These are phyloP conservation scores for Chlorophyllum brunneum DNA, from an alignment of 768 basidiomycete species.

Conservation along the genomic window DNA sequence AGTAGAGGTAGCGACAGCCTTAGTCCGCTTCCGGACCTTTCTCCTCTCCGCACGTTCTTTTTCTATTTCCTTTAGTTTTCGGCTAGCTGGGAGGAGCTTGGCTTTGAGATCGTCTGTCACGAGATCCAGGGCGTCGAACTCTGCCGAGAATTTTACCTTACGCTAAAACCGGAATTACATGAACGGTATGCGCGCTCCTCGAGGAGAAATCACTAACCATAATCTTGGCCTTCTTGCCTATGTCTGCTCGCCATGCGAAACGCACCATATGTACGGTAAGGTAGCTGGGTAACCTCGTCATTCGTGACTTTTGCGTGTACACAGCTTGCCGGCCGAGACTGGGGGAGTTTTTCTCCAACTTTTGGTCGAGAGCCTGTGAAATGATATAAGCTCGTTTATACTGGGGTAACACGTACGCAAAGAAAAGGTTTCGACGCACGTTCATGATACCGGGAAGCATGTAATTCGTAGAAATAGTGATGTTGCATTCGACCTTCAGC, in stretches of 20 bases:
- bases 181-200: neutral
- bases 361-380: slow-evolving; percentile 75
- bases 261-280: slow-evolving; percentile 94
- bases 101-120: slow-evolving; percentile 73
- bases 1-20: slow-evolving; percentile 32
- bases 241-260: slow-evolving; percentile 92
- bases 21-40: slow-evolving; percentile 77
- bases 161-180: slow-evolving; percentile 38
- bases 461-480: slow-evolving; percentile 80
- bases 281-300: slow-evolving; percentile 82
- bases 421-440: slow-evolving; percentile 32
- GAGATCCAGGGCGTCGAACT: slow-evolving; percentile 83
- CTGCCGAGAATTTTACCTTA: slow-evolving; percentile 89
- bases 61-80: slow-evolving; percentile 74
- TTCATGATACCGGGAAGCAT: slow-evolving; percentile 83
- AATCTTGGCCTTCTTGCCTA: slow-evolving; percentile 91
- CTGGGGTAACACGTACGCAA: neutral
- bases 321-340: slow-evolving; percentile 74
- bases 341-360: slow-evolving; percentile 81
- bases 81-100: slow-evolving; percentile 67
- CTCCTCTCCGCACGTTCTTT: slow-evolving; percentile 80
- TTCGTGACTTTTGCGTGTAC: slow-evolving; percentile 76
- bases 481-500: slow-evolving; percentile 92
- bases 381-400: neutral
- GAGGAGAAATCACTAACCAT: slow-evolving; percentile 52